Base-by-base conservation (phyloP, 345 rosid species). In the Viola odorata region DNA sequence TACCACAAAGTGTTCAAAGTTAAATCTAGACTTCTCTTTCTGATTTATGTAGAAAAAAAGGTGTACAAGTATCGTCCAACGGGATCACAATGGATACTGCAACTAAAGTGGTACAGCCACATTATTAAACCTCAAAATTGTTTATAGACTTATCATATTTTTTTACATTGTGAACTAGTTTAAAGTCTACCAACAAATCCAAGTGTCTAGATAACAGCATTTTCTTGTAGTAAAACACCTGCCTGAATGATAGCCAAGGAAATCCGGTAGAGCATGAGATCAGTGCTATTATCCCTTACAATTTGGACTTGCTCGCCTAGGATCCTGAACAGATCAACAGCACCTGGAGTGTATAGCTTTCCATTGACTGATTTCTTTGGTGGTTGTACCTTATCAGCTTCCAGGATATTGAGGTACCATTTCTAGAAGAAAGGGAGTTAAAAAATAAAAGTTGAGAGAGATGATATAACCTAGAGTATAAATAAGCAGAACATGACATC, bases 331-430 rank as follows among this genome's bases (percentile, higher is more conserved):
- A 95, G 72, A 78, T 95, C 99, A 74, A 95, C 97, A 56, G 99
- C 99, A 78, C 97, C 97, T 56, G 97, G 97, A 63, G 99, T 95
- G 71, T 95, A 95, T 60, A 95, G 81, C 81, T 95, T 95, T 54
- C 99, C 99, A 70, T 95, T 97, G 60, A 91, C 97, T 41, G 95
- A 88, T 78, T 88, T 95, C 85, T 95, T 95, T 42, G 97, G 99
- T 57, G 95, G 89, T 64, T 91, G 95, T 69, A 85, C 88, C 76
- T 95, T 95, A 75, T 95, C 99, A 61, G 95, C 96, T 78, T 85
- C 97, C 51, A 95, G 85, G 76, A 95, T 95, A 77, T 90, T 95
- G 64, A 81, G 64, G 76, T 95, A 95, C 99, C 99, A 95, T 90
- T 88, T 95, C 99, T 95, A 75, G 61, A 68, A 73, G 17, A 66